These are phyloP conservation scores for Bipolaris oryzae DNA, from an alignment of 2,329 filamentous ascomycete genomes.

Conservation along the genomic window DNA sequence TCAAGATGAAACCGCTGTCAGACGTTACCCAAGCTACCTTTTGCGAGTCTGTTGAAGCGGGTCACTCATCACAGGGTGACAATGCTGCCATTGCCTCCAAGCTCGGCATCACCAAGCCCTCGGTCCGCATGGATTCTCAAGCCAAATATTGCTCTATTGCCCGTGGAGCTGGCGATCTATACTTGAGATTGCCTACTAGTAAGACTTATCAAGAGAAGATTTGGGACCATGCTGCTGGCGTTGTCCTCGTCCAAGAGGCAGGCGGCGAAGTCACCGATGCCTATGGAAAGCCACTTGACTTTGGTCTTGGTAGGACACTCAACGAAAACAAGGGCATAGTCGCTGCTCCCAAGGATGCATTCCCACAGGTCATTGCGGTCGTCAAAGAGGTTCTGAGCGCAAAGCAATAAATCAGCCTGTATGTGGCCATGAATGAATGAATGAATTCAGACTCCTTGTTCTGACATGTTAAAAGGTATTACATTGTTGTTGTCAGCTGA, in stretches of 20 bases:
- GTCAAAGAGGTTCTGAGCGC: slow-evolving; percentile 77
- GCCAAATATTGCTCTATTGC: slow-evolving; percentile 98
- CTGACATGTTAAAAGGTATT: background rate
- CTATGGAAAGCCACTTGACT: slow-evolving; percentile 82
- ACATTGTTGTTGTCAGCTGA: background rate
- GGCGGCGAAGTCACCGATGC: slow-evolving; percentile 92
- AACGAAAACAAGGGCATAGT: slow-evolving; percentile 92
- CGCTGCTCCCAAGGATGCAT: slow-evolving; percentile 78
- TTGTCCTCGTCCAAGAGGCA: slow-evolving; percentile 91
- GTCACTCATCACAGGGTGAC: slow-evolving; percentile 87
- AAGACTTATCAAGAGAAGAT: slow-evolving; percentile 98
- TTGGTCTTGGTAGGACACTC: slow-evolving; percentile 83
- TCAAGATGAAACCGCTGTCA: slow-evolving; percentile 78
- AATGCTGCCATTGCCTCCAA: slow-evolving; percentile 82
- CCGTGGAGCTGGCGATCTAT: slow-evolving; percentile 90
- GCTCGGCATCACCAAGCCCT: slow-evolving; percentile 86
- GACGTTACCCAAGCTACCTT: slow-evolving; percentile 84
- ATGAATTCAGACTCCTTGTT: background rate
- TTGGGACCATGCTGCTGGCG: slow-evolving; percentile 97
- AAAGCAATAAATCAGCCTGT: slow-evolving; percentile 21
- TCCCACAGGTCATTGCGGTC: slow-evolving; percentile 75
- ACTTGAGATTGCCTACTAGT: slow-evolving; percentile 84
- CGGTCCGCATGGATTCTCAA: slow-evolving; percentile 95
- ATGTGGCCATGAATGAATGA: background rate
- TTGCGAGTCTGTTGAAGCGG: slow-evolving; percentile 95